A percentile compares a stretch with the other conserved stretches of the same genome.
phyloP scores from a whole-genome alignment of 768 basidiomycete genomes.

The Lentinus tigrinus region DNA sequence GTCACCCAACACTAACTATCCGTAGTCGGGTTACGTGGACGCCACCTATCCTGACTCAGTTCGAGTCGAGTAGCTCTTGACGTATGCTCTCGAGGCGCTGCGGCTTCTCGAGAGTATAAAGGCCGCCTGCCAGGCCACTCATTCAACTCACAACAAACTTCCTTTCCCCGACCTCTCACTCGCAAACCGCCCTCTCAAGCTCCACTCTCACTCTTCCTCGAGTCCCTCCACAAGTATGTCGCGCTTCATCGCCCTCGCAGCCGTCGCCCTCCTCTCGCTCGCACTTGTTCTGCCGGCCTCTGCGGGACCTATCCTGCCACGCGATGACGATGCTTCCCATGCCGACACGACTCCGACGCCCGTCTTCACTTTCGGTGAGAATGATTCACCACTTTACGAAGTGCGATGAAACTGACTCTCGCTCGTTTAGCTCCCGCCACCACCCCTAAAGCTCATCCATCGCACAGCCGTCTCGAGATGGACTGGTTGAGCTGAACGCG shows the following conservation, averaged over 20 bases:
- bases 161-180: no score
- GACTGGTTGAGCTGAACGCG: neutral
- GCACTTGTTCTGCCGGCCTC: neutral
- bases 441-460: neutral
- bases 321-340: neutral
- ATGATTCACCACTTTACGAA: neutral
- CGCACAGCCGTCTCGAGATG: neutral
- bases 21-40: neutral
- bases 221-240: neutral
- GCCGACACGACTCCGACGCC: neutral
- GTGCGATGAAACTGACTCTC: neutral
- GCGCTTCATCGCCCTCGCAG: constrained; percentile 1
- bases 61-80: neutral
- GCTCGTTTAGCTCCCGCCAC: neutral
- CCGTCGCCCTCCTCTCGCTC: neutral
- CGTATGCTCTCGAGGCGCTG: neutral
- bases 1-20: neutral
- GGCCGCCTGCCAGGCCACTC: neutral
- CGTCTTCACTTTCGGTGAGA: constrained; percentile 8
- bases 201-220: neutral
- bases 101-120: neutral
- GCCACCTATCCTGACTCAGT: neutral
- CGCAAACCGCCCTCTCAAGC: neutral
- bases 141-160: neutral
- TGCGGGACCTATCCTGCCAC: constrained; percentile 1